Conservation (phyloP, 305 asterid species). For the Solanum chacoense region DNA sequence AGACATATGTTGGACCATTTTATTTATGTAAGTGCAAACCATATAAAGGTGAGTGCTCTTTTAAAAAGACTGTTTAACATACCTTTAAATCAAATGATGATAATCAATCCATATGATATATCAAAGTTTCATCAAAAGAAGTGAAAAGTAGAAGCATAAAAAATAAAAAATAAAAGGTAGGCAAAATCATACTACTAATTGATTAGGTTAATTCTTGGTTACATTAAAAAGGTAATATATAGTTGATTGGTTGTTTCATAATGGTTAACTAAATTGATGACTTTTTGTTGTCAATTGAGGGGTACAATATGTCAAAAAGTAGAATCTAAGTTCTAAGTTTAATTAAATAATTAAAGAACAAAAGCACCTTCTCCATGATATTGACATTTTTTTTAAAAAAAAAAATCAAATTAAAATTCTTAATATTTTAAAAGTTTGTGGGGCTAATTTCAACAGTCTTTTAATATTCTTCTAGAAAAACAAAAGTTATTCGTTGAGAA, state of each 20-base stretch:
- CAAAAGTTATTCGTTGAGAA: not conserved
- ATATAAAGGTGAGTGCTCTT: not conserved
- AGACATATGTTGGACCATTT: not conserved
- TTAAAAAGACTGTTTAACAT: not conserved
- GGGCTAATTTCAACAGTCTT: conserved; percentile 8
- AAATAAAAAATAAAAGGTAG: not conserved
- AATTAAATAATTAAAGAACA: not conserved
- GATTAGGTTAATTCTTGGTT: not conserved
- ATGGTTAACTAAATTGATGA: conserved; percentile 16
- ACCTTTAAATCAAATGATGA: conserved; percentile 2
- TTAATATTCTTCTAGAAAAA: conserved; percentile 1
- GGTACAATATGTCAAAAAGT: conserved; percentile 14
- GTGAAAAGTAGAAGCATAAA: not conserved
- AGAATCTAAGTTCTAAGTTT: not conserved
- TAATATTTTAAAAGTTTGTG: not conserved
- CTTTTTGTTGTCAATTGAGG: conserved; percentile 5
- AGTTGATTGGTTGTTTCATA: not conserved
- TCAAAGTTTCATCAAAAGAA: conserved; percentile 3
- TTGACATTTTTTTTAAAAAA: not conserved
- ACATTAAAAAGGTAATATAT: not conserved
- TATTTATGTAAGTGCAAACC: not conserved
- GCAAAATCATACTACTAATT: not conserved
- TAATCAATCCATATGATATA: not conserved
- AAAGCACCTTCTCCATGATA: conserved; percentile 14
- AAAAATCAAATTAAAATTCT: not conserved